These are phyloP conservation scores for Eucalyptus sideroxylon DNA, from an alignment of 345 rosid species.

Conservation along the genomic window DNA sequence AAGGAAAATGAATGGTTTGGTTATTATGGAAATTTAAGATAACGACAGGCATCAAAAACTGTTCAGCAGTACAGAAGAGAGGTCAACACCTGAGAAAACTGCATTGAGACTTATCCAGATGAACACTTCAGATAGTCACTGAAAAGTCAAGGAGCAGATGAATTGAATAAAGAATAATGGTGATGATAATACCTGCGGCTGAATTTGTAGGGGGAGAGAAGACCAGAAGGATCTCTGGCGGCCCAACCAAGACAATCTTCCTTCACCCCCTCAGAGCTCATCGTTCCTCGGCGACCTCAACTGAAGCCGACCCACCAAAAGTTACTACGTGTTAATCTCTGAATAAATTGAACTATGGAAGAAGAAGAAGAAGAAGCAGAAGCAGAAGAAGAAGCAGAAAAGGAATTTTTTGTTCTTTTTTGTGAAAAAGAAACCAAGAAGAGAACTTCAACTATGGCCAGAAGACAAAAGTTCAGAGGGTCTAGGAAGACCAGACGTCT, in stretches of 20 bases:
- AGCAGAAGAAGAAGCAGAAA: not conserved
- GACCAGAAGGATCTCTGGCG: conserved; percentile 60
- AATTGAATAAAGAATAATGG: not conserved
- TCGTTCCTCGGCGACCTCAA: not conserved
- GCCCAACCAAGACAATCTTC: conserved; percentile 64
- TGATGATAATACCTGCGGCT: conserved; percentile 42
- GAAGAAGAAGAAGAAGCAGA: not conserved
- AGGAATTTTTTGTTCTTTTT: not conserved
- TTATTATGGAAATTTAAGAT: not conserved
- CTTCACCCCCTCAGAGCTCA: conserved; percentile 17
- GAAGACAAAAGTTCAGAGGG: not conserved
- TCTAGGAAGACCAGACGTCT: not conserved
- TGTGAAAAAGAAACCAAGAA: not conserved
- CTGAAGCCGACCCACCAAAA: not conserved
- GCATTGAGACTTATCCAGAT: not conserved
- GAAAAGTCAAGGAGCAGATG: not conserved
- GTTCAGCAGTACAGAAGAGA: not conserved
- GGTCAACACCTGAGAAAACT: not conserved
- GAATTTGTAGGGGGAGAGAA: conserved; percentile 52
- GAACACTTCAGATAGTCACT: not conserved
- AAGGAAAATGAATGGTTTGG: not conserved
- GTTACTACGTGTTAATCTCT: not conserved
- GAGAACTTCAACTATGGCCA: not conserved
- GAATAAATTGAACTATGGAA: not conserved
- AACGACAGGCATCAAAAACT: not conserved